Evolutionary conservation across 192 early-diverging fungal species (phyloP).

Genomic region (Mortierella alpina): DNA sequence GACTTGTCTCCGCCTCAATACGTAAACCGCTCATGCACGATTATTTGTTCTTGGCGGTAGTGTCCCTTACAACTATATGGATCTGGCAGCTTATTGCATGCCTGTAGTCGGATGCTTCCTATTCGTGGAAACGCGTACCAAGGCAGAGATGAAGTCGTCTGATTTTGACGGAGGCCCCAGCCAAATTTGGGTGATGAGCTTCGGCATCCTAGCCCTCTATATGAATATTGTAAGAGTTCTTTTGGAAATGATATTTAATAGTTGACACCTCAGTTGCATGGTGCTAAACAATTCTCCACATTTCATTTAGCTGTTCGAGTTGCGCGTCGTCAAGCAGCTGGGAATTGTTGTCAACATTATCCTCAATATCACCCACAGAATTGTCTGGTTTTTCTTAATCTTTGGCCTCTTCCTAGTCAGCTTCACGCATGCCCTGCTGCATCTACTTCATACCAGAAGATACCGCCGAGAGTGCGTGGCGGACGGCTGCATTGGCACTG

Average conservation of each 20-base stretch:
- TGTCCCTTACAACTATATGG: conserved; percentile 42
- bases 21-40: background rate
- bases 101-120: conserved; percentile 28
- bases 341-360: conserved; percentile 50
- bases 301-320: conserved; percentile 29
- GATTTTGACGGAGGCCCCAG: background rate
- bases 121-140: conserved; percentile 9
- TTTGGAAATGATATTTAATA: conserved; percentile 36
- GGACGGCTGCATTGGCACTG: background rate
- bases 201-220: conserved; percentile 35
- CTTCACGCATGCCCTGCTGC: conserved; percentile 41
- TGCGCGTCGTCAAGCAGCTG: conserved; percentile 33
- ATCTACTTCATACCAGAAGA: conserved; percentile 22
- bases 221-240: conserved; percentile 38
- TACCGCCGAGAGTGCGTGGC: background rate
- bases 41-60: background rate
- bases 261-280: background rate
- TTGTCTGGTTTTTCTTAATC: conserved; percentile 38
- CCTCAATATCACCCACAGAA: conserved; percentile 31
- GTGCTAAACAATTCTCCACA: background rate
- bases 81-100: conserved; percentile 20
- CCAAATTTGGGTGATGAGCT: conserved; percentile 41
- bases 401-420: conserved; percentile 34
- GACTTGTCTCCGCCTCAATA: no score
- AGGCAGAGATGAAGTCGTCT: background rate